Percentiles rank a stretch among this genome's conserved stretches.
Evolutionary conservation across 129 eudicot species (phyloP).

Genomic region (Chrysanthemum makinoi): DNA sequence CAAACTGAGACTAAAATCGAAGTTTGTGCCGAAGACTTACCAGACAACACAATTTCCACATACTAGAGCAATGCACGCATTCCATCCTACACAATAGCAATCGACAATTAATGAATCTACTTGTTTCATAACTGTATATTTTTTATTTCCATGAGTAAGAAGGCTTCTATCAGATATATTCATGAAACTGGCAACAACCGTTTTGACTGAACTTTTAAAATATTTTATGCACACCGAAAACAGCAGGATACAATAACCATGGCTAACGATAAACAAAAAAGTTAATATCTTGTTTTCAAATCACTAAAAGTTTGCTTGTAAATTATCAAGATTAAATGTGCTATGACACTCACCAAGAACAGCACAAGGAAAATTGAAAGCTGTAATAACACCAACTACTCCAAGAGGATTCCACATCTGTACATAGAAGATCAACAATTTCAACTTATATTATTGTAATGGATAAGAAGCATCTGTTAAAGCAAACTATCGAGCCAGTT

Average conservation of each 20-base stretch:
- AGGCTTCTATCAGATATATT: neutral
- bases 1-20: neutral
- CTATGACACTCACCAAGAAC: constrained; percentile 78
- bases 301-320: neutral
- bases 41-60: constrained; percentile 98
- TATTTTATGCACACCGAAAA: neutral
- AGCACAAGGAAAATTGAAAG: constrained; percentile 98
- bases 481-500: constrained; percentile 17
- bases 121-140: constrained; percentile 5
- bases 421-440: constrained; percentile 4
- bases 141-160: neutral
- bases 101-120: neutral
- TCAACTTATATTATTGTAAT: neutral
- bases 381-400: constrained; percentile 93
- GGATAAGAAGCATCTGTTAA: constrained; percentile 5
- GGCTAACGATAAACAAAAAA: neutral
- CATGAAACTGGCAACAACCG: too few species aligned
- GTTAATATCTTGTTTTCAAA: neutral
- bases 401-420: constrained; percentile 99
- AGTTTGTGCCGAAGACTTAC: constrained; percentile 45
- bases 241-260: constrained; percentile 1
- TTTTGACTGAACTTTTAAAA: neutral
- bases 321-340: neutral
- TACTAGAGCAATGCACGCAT: constrained; percentile 96
- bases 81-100: constrained; percentile 72